Evolutionary conservation across 495 filamentous ascomycete species (phyloP).

Genomic region (Xylaria grammica): DNA sequence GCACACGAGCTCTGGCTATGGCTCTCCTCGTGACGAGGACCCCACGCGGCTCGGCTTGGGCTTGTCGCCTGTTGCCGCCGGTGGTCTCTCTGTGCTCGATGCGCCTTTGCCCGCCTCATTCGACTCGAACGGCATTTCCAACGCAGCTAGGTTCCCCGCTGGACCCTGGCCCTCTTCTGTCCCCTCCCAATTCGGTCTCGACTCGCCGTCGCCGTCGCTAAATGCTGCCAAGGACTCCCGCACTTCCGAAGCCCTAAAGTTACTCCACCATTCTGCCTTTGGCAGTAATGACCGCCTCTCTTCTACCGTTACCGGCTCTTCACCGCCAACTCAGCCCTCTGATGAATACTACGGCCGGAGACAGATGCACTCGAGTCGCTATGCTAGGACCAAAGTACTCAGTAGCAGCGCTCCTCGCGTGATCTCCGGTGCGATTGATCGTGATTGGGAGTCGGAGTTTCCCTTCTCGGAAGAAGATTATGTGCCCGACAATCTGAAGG

Average conservation of each 20-base stretch:
- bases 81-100: conserved; percentile 84
- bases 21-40: conserved; percentile 83
- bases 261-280: conserved; percentile 84
- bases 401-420: conserved; percentile 76
- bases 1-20: conserved; percentile 78
- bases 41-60: conserved; percentile 62
- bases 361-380: conserved; percentile 84
- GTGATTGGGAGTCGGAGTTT: conserved; percentile 85
- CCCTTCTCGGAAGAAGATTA: conserved; percentile 88
- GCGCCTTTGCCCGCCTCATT: conserved; percentile 94
- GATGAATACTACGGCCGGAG: conserved; percentile 73
- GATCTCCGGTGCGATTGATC: conserved; percentile 57
- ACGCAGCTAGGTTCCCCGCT: conserved; percentile 71
- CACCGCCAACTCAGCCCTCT: conserved; percentile 66
- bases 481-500: conserved; percentile 82
- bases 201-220: conserved; percentile 82
- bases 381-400: conserved; percentile 73
- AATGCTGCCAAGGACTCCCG: conserved; percentile 60
- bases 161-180: conserved; percentile 93
- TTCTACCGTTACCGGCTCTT: conserved; percentile 60
- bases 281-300: conserved; percentile 57
- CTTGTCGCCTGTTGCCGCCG: conserved; percentile 71
- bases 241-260: conserved; percentile 76
- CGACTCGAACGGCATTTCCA: conserved; percentile 93
- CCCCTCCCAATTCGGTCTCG: conserved; percentile 88